Evolutionary conservation across 345 rosid species (phyloP).

Genomic region (Sisymbrium irio): DNA sequence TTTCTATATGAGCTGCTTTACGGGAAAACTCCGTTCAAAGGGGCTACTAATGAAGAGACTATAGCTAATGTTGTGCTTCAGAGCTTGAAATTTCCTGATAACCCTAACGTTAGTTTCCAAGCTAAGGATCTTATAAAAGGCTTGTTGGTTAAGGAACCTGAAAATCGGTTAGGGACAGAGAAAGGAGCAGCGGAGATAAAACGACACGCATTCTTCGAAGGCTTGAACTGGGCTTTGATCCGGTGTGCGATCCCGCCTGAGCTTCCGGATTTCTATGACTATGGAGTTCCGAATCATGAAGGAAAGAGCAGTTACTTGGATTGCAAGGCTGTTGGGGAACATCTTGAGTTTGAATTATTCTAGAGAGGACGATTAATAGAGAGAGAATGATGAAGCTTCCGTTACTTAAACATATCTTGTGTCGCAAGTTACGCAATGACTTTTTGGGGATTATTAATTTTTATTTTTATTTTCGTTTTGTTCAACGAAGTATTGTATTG

Average conservation of each 20-base stretch:
- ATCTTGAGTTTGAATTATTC: slow-evolving; percentile 89
- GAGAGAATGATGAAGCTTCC: not conserved
- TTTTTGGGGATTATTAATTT: slow-evolving; percentile 1
- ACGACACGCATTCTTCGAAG: slow-evolving; percentile 84
- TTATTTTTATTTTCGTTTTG: not conserved
- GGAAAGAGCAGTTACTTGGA: slow-evolving; percentile 55
- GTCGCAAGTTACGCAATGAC: not conserved
- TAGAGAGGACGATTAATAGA: slow-evolving; percentile 25
- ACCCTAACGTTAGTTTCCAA: slow-evolving; percentile 73
- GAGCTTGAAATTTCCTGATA: slow-evolving; percentile 74
- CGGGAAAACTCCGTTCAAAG: slow-evolving; percentile 88
- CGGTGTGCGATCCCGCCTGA: slow-evolving; percentile 90
- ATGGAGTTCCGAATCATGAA: slow-evolving; percentile 45
- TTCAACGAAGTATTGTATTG: not conserved
- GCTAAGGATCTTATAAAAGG: slow-evolving; percentile 85
- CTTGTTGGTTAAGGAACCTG: slow-evolving; percentile 85
- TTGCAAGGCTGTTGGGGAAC: slow-evolving; percentile 73
- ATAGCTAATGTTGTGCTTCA: slow-evolving; percentile 75
- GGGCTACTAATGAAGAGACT: slow-evolving; percentile 80
- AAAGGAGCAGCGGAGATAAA: slow-evolving; percentile 96
- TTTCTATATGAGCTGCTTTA: slow-evolving; percentile 82
- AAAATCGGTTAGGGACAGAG: slow-evolving; percentile 69
- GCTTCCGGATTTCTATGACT: slow-evolving; percentile 61
- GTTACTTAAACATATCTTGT: not conserved
- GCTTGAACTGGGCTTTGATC: slow-evolving; percentile 95